These are phyloP conservation scores for Teunomyces pallodes DNA, from an alignment of 805 yeast species.

Conservation along the genomic window DNA sequence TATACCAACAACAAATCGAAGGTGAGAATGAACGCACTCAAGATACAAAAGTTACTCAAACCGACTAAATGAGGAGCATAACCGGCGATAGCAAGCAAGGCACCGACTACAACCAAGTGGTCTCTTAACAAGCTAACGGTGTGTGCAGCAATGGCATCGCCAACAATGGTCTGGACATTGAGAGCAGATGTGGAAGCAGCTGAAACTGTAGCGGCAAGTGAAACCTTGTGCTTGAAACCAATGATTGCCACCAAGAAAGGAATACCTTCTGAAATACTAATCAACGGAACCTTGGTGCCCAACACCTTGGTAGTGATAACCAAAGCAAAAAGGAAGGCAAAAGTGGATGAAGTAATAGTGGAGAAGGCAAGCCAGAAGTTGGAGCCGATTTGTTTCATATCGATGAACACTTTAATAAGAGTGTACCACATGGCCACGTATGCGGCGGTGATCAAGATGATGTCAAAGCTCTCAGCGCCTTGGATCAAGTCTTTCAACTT, in stretches of 20 bases:
- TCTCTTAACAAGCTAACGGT: slow-evolving; percentile 66
- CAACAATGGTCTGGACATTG: slow-evolving; percentile 44
- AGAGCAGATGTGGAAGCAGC: slow-evolving; percentile 27
- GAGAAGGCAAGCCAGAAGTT: slow-evolving; percentile 84
- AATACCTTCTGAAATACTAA: slow-evolving; percentile 81
- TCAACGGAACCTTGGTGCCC: slow-evolving; percentile 61
- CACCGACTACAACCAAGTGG: slow-evolving; percentile 66
- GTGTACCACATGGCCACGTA: slow-evolving; percentile 88
- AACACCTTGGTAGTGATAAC: slow-evolving; percentile 57
- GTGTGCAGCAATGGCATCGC: slow-evolving; percentile 39
- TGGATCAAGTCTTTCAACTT: slow-evolving; percentile 47
- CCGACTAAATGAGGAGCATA: slow-evolving; percentile 69
- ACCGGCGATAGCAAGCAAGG: slow-evolving; percentile 64
- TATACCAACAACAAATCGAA: slow-evolving; percentile 71
- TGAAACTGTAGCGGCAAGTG: slow-evolving; percentile 60
- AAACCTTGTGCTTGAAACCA: slow-evolving; percentile 85
- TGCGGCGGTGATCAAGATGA: slow-evolving; percentile 73
- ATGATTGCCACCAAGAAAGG: slow-evolving; percentile 91
- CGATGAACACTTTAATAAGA: slow-evolving; percentile 66
- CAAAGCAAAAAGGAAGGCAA: slow-evolving; percentile 78
- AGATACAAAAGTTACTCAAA: slow-evolving; percentile 73
- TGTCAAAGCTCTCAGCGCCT: slow-evolving; percentile 84
- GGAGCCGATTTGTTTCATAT: slow-evolving; percentile 77
- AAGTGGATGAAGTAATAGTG: slow-evolving; percentile 71
- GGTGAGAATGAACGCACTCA: slow-evolving; percentile 65